These are phyloP conservation scores for Omphalotus olearius DNA, from an alignment of 1,284 basidiomycete genomes.

Conservation along the genomic window DNA sequence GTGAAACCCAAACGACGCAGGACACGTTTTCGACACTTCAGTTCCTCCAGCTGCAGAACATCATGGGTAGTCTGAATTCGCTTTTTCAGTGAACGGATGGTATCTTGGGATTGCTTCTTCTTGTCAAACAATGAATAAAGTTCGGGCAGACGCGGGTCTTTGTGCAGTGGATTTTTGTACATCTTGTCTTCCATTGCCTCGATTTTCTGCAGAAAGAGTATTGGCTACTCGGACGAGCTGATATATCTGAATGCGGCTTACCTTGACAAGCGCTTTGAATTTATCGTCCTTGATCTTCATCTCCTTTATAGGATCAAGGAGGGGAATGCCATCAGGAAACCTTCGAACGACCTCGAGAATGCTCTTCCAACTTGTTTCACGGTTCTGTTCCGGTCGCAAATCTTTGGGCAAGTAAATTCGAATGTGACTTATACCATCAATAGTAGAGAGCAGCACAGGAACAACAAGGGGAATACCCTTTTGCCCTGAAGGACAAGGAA, in stretches of 20 bases:
- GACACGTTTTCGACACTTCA: conserved; percentile 94
- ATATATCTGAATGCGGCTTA: conserved; percentile 27
- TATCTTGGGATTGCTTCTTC: conserved; percentile 72
- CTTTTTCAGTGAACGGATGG: conserved; percentile 76
- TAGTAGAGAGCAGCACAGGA: conserved; percentile 84
- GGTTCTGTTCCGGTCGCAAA: conserved; percentile 68
- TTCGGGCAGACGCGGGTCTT: conserved; percentile 69
- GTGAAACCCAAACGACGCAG: conserved; percentile 92
- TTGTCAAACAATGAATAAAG: conserved; percentile 78
- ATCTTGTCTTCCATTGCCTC: conserved; percentile 82
- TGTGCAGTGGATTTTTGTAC: conserved; percentile 71
- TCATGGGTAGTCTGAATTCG: conserved; percentile 89
- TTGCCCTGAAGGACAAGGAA: conserved; percentile 66
- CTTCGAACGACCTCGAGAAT: conserved; percentile 87
- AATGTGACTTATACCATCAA: conserved; percentile 85
- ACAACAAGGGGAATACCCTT: conserved; percentile 86
- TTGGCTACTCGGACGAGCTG: neutral
- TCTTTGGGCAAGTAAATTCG: conserved; percentile 91
- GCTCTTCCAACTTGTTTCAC: conserved; percentile 87
- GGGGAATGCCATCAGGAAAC: conserved; percentile 83
- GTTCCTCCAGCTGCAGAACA: conserved; percentile 93
- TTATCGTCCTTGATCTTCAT: conserved; percentile 96
- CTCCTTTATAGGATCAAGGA: conserved; percentile 91
- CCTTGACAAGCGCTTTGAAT: conserved; percentile 84
- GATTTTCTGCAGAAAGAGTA: conserved; percentile 66